Base-by-base conservation (phyloP, 257 asterid genomes). In the Solanum microdontum region DNA sequence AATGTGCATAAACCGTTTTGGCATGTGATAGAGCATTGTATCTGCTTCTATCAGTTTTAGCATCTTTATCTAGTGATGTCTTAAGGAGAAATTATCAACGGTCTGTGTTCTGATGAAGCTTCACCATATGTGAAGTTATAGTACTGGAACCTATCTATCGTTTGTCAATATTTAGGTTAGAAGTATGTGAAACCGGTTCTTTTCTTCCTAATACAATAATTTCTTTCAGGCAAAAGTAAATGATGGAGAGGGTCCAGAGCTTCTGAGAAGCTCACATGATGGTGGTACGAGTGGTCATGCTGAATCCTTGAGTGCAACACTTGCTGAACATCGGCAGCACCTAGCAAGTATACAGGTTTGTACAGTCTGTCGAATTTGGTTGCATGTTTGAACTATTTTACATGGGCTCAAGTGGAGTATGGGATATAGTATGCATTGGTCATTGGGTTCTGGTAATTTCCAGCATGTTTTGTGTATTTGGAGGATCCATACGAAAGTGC, bases 211-310 rank as follows among this genome's bases (percentile, higher is more conserved):
- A 79, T 79, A 14, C 87, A 69, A 72, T 45, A 37, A 80, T 86
- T 72, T 87, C 84, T 88, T 88, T 84, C 94, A 97, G 99, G 94
- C 98, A 91, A 97, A 95, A 87, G 90, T 95, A 92, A 97, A 97
- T 87, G 98, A 95, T 80, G 99, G 99, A 37, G 95, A 95, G 86
- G 99, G 99, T 86, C 99, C 99, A 24, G 98, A 94, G 89, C 99
- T 97, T 91, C 93, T 97, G 45, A 93, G 94, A 87, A 93, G 91
- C 93, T 93, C 89, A 85, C 93, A 92, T 86, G 95, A 94, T 86
- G 95, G 93, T 87, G 94, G 94, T 89, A 88, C 91, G 83, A 92
- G 96, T 66, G 93, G 98, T 90, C 99, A 97, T 88, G 94, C 98
- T 40, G 99, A 95, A 88, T 95, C 98, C 76, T 92, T 97, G 94